Evolutionary conservation across 192 early-diverging fungal species (phyloP), one percentile per base, ranked within the genome.

Genomic region (Rhizophagus prolifer): DNA sequence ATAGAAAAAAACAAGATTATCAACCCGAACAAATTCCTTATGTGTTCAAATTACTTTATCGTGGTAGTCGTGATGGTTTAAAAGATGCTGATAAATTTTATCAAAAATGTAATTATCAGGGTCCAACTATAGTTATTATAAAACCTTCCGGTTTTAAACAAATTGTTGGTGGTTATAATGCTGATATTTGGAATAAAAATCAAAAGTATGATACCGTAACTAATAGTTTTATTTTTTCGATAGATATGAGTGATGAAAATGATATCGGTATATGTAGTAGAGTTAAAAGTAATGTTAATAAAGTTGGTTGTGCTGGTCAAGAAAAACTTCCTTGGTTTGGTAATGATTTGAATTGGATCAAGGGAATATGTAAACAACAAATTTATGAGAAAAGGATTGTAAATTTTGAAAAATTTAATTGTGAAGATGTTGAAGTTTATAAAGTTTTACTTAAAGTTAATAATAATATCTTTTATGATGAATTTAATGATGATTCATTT

Each of bases 101-200:
- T 16, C 21, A 61, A 14, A 23, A 16, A n/a, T 74, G 72, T 38
- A 58, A 60, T 36, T 19, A n/a, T 26, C 34, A 61, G n/a, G 72
- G 54, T 38, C 58, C 58, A 10, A 61, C 72, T 34, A 10, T 74
- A 60, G 58, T 74, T 36, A 61, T 74, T 25, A 30, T 74, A 6
- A 34, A 61, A 58, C 59, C 60, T 36, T 26, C 21, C 0, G 30
- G 38, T 9, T 4, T 16, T 25, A 44, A 41, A 62, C 23, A 61
- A 36, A 41, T 74, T 12, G n/a, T 74, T 61, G 72, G 72, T 23
- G 72, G 72, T 23, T 74, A 74, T 38, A 74, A 74, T 74, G 25
- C 54, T 38, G 21, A 26, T 31, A 16, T 60, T 41, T 74, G 72
- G 72, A 44, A 47, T 16, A 54, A 30, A 13, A 23, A 25, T 3